Conservation (phyloP, 108 stramenopile genomes). For the Discostella pseudostelligera region DNA sequence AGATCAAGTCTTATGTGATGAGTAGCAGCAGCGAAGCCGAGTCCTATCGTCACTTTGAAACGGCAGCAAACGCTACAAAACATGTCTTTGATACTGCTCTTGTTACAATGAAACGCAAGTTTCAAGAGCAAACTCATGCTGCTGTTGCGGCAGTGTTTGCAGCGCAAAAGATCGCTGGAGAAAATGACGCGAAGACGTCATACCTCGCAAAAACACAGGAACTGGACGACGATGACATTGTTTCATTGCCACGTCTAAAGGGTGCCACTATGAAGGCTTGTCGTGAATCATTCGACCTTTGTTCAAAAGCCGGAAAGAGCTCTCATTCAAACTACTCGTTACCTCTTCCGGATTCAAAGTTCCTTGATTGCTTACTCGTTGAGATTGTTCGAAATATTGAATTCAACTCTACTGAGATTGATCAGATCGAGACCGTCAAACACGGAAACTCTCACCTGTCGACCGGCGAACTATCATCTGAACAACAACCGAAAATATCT, state of each 20-base stretch:
- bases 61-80: constrained; percentile 51
- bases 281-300: constrained; percentile 27
- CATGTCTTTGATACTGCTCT: constrained; percentile 71
- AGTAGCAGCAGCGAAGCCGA: constrained; percentile 51
- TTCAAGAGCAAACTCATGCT: constrained; percentile 69
- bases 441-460: constrained; percentile 4
- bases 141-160: constrained; percentile 80
- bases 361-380: constrained; percentile 62
- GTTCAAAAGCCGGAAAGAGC: constrained; percentile 20
- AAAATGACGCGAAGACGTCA: constrained; percentile 13
- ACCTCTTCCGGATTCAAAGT: constrained; percentile 70
- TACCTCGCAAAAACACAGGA: constrained; percentile 37
- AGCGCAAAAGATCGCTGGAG: constrained; percentile 43
- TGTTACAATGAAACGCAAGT: constrained; percentile 65
- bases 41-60: constrained; percentile 52
- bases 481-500: constrained; percentile 11
- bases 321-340: constrained; percentile 29
- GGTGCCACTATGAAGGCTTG: constrained; percentile 35
- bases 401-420: constrained; percentile 7
- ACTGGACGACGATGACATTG: constrained; percentile 44
- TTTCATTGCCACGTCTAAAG: constrained; percentile 35
- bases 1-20: constrained; percentile 52
- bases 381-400: constrained; percentile 51
- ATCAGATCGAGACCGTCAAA: not conserved
- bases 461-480: constrained; percentile 9